Percentiles rank a stretch among this genome's conserved stretches.
Evolutionary conservation across 2,329 filamentous ascomycete species (phyloP).

Genomic region (Chalara sp.): DNA sequence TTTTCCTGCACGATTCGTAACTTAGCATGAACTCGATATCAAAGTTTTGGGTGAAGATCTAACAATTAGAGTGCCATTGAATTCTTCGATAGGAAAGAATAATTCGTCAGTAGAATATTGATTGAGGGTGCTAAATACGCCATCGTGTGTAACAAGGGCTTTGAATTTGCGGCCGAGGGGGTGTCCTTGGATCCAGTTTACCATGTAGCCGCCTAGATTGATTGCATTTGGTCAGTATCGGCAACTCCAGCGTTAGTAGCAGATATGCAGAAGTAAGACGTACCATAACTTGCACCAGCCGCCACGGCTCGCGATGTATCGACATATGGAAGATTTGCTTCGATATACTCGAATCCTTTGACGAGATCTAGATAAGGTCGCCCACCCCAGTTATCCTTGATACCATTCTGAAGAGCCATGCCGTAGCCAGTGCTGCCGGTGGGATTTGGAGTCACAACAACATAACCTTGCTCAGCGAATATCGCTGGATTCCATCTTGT

Average conservation of each 20-base stretch:
- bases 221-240: not conserved
- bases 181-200: conserved; percentile 90
- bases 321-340: conserved; percentile 57
- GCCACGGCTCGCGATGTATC: conserved; percentile 66
- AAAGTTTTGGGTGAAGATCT: not conserved
- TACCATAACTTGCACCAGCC: conserved; percentile 65
- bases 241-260: not conserved
- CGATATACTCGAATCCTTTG: conserved; percentile 68
- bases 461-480: conserved; percentile 82
- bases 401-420: conserved; percentile 69
- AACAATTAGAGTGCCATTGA: conserved; percentile 44
- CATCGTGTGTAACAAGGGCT: conserved; percentile 82
- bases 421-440: conserved; percentile 81
- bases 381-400: conserved; percentile 77
- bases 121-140: conserved; percentile 67
- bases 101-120: conserved; percentile 61
- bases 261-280: not conserved
- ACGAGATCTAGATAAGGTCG: conserved; percentile 78
- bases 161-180: conserved; percentile 77
- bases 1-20: conserved; percentile 35
- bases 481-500: conserved; percentile 82
- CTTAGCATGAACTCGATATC: not conserved
- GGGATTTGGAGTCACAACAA: conserved; percentile 75
- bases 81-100: conserved; percentile 63
- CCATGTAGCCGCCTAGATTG: conserved; percentile 55